Base-by-base conservation (phyloP, 805 yeast genomes). In the Scheffersomyces coipomensis region DNA sequence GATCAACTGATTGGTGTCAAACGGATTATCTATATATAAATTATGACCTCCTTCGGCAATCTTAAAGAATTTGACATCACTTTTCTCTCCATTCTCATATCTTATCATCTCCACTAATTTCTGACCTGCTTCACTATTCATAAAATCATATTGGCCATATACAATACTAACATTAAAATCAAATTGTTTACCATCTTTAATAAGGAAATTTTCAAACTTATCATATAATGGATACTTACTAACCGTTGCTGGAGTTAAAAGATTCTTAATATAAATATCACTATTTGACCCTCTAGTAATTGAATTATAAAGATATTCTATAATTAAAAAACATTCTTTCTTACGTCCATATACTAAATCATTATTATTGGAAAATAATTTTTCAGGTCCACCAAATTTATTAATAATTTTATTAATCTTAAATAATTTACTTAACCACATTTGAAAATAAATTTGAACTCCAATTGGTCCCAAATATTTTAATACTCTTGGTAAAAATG, bases 101-200 rank as follows among this genome's bases (percentile, higher is more conserved):
- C n/a, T 19, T 23, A 66, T 42, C 10, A 47, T 35, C 2, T 51
- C 43, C n/a, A 53, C 60, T 37, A 70, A 45, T 32, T 55, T 60
- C 16, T 46, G 39, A 4, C 85, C 85, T 0, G 84, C 83, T 29
- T 66, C 70, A 1, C 71, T 58, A 51, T 79, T 73, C 93, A 85
- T 85, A 71, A 86, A 85, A 53, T 86, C 95, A 46, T 69, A 77
- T 46, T 81, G 76, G 0, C 93, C 95, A 56, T 84, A 86, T 7
- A 76, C 51, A 57, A 79, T 64, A 48, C 79, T 55, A 2, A 74
- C 64, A 32, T 66, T 59, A 36, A 66, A 64, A 3, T 37, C 34
- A 38, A 47, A 37, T 4, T 32, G 19, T 18, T 40, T 29, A 15
- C 39, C 33, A 4, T 42, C 22, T 2, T 55, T 48, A 5, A 64